Evolutionary conservation across 768 basidiomycete genomes (phyloP).

Genomic region (Pleurotus tuber-regium): DNA sequence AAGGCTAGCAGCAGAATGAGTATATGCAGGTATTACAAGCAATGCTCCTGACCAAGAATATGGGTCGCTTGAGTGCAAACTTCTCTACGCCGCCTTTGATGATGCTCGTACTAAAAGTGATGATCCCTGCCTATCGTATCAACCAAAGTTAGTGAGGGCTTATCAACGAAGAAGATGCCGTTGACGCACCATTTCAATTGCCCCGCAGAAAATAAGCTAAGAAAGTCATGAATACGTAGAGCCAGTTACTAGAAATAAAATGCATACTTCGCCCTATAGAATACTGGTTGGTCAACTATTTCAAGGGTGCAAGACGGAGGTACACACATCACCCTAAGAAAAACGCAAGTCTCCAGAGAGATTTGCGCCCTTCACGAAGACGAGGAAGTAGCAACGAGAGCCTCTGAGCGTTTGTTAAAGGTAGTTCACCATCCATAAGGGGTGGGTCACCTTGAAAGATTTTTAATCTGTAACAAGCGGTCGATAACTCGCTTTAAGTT

Average conservation of each 20-base stretch:
- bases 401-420: slow-evolving; percentile 34
- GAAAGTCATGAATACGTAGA: background rate
- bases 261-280: slow-evolving; percentile 52
- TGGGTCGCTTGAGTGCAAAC: slow-evolving; percentile 70
- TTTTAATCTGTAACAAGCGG: slow-evolving; percentile 55
- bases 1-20: too few species aligned
- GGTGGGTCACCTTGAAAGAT: slow-evolving; percentile 49
- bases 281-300: slow-evolving; percentile 8
- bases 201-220: slow-evolving; percentile 71
- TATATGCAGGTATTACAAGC: too few species aligned
- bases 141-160: background rate
- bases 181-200: slow-evolving; percentile 64
- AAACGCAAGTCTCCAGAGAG: slow-evolving; percentile 79
- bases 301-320: background rate
- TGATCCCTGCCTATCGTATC: slow-evolving; percentile 53
- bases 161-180: background rate
- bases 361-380: slow-evolving; percentile 73
- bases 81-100: slow-evolving; percentile 75
- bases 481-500: background rate
- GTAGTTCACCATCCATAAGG: background rate
- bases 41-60: slow-evolving; percentile 67
- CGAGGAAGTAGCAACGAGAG: slow-evolving; percentile 73
- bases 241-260: background rate
- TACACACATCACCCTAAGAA: slow-evolving; percentile 71
- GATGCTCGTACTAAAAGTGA: slow-evolving; percentile 69